These are phyloP conservation scores for Xeromyces bisporus DNA, from an alignment of 495 filamentous ascomycete species.

Conservation along the genomic window DNA sequence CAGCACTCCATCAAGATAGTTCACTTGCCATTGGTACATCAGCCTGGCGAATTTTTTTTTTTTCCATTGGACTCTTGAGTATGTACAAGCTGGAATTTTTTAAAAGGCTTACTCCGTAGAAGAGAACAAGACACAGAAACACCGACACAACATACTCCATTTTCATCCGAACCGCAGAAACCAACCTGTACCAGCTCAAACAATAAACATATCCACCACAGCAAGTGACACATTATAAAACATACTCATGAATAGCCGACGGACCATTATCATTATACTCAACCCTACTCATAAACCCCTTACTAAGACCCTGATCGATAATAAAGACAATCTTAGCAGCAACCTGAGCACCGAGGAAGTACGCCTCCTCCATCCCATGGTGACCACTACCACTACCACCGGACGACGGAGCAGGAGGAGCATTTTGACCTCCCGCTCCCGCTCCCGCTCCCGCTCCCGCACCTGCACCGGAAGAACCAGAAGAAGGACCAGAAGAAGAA, in stretches of 20 bases:
- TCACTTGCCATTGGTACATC: too few species aligned
- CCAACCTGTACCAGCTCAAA: background rate
- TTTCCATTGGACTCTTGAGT: too few species aligned
- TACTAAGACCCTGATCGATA: slow-evolving; percentile 49
- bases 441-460: too few species aligned
- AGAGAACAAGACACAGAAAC: too few species aligned
- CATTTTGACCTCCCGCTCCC: slow-evolving; percentile 3
- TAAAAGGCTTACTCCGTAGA: too few species aligned
- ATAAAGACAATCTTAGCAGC: slow-evolving; percentile 61
- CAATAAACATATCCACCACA: slow-evolving; percentile 4
- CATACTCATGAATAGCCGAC: slow-evolving; percentile 44
- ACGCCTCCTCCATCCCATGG: slow-evolving; percentile 45
- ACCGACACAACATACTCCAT: too few species aligned
- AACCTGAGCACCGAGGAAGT: slow-evolving; percentile 67
- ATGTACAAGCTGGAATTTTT: too few species aligned
- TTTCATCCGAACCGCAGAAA: too few species aligned
- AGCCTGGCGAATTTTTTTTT: too few species aligned
- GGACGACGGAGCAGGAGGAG: slow-evolving; percentile 6
- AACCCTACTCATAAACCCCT: slow-evolving; percentile 53
- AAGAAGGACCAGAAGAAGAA: too few species aligned
- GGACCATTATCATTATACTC: slow-evolving; percentile 72
- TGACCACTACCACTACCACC: slow-evolving; percentile 8
- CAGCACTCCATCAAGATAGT: too few species aligned
- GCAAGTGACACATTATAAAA: slow-evolving; percentile 14
- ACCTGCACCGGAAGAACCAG: too few species aligned